Base-by-base conservation (phyloP, 1,284 basidiomycete species). In the Cryptococcus sp. region DNA sequence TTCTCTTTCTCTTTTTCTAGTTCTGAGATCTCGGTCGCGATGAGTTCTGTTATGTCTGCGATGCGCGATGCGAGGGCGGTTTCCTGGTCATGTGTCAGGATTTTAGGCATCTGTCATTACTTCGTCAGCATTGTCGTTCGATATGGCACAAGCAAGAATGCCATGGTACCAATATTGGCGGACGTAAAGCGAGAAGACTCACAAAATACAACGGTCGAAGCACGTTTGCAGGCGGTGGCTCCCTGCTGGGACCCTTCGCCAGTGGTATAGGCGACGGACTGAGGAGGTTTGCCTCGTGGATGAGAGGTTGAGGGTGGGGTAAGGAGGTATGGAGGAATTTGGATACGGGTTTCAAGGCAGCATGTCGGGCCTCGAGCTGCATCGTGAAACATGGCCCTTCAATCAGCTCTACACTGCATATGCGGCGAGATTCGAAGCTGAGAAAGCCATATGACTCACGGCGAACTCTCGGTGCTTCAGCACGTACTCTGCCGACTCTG, bases 191-290 rank as follows among this genome's bases (percentile, higher is more conserved):
- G 20, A 39, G 16, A 7, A n/a, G 27, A 67, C 76, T 55, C 47
- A 78, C 76, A 51, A 71, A 79, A 57, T 73, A 76, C 4, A 79
- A 60, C 5, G 76, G 73, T 46, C 70, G 68, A 10, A 67, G 55
- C 38, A 63, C 55, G 6, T 64, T 61, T 1, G 46, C 60, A 30
- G 55, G 53, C 8, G 65, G 66, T 16, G 67, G 63, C n/a, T 61
- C 63, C 49, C 56, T 63, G 16, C 59, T 53, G 45, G 73, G 70
- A 8, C 72, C 73, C 43, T 64, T 67, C 5, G 68, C 68, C 1
- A 74, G 56, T 0, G 76, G 73, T 38, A 76, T 67, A 8, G 72
- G 70, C 8, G 74, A 55, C 22, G 67, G 65, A 39, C 71, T 65
- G 41, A 71, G 56, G 17, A 72, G 63, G 20, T 50, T 54, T 16